These are phyloP conservation scores for Pseudomassariella vexata DNA, from an alignment of 2,329 filamentous ascomycete genomes.

Conservation along the genomic window DNA sequence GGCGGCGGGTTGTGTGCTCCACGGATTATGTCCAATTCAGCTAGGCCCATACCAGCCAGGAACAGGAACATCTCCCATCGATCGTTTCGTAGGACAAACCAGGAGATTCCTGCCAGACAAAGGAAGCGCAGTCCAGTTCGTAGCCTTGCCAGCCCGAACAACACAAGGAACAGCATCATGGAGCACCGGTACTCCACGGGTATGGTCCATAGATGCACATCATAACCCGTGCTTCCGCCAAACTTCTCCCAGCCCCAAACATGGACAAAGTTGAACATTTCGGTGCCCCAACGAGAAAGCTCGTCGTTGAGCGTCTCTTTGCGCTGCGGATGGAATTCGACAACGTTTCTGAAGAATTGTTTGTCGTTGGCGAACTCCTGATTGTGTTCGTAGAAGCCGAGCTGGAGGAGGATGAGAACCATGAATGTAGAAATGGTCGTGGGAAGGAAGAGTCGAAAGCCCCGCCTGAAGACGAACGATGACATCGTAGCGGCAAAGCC, in stretches of 20 bases:
- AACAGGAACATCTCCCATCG: slow-evolving; percentile 53
- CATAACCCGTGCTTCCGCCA: slow-evolving; percentile 44
- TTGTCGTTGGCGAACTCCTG: slow-evolving; percentile 37
- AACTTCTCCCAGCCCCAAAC: slow-evolving; percentile 44
- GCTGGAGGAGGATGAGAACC: slow-evolving; percentile 35
- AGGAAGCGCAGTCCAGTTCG: slow-evolving; percentile 35
- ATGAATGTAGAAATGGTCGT: slow-evolving; percentile 44
- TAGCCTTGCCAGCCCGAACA: slow-evolving; percentile 44
- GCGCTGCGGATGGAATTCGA: slow-evolving; percentile 39
- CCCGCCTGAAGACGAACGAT: slow-evolving; percentile 46
- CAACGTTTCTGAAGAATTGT: slow-evolving; percentile 39
- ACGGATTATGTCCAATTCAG: slow-evolving; percentile 47
- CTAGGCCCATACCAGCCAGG: slow-evolving; percentile 46
- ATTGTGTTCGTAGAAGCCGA: slow-evolving; percentile 43
- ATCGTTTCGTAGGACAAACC: slow-evolving; percentile 39
- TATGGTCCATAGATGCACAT: slow-evolving; percentile 58
- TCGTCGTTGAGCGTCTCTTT: slow-evolving; percentile 32
- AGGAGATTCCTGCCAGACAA: slow-evolving; percentile 33
- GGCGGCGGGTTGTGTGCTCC: slow-evolving; percentile 32
- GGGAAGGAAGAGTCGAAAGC: slow-evolving; percentile 46
- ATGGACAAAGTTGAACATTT: slow-evolving; percentile 45
- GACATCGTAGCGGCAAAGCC: slow-evolving; percentile 39
- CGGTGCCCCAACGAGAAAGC: slow-evolving; percentile 37
- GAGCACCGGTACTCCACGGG: slow-evolving; percentile 55
- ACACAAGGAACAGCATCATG: slow-evolving; percentile 49